These are phyloP conservation scores for Colletotrichum endophyticum DNA, from an alignment of 2,329 filamentous ascomycete species.

Conservation along the genomic window DNA sequence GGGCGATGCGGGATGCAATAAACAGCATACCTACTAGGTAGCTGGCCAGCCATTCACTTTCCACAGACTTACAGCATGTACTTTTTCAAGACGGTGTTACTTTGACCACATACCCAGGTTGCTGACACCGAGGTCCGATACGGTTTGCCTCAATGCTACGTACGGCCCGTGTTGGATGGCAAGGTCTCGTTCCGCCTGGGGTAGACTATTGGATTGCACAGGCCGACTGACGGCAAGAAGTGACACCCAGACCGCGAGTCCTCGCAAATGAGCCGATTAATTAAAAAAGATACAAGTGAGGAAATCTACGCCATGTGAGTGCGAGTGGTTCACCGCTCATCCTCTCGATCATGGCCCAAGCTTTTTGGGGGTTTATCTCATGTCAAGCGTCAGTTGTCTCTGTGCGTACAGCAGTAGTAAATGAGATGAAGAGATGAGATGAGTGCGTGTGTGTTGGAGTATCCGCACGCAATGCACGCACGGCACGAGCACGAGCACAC, in stretches of 20 bases:
- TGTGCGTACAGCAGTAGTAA: neutral
- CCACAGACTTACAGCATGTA: neutral
- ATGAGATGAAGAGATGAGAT: neutral
- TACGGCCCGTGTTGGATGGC: neutral
- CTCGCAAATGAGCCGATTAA: neutral
- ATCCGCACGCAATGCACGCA: neutral
- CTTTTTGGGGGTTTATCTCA: neutral
- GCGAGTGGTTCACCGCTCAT: neutral
- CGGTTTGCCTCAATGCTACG: neutral
- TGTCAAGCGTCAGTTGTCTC: neutral
- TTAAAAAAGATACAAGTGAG: neutral
- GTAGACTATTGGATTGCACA: neutral
- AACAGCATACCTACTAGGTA: neutral
- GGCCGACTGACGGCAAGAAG: neutral
- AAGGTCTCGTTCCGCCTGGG: neutral
- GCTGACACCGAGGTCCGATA: neutral
- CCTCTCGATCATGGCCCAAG: neutral
- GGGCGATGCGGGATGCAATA: neutral
- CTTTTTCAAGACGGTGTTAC: neutral
- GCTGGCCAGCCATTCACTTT: neutral
- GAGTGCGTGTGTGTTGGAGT: neutral
- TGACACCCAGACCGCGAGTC: neutral
- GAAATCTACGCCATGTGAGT: neutral
- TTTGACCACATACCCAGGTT: neutral
- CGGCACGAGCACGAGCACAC: neutral